Conservation (phyloP, 2,329 filamentous ascomycete genomes). For the Macrophomina phaseolina region DNA sequence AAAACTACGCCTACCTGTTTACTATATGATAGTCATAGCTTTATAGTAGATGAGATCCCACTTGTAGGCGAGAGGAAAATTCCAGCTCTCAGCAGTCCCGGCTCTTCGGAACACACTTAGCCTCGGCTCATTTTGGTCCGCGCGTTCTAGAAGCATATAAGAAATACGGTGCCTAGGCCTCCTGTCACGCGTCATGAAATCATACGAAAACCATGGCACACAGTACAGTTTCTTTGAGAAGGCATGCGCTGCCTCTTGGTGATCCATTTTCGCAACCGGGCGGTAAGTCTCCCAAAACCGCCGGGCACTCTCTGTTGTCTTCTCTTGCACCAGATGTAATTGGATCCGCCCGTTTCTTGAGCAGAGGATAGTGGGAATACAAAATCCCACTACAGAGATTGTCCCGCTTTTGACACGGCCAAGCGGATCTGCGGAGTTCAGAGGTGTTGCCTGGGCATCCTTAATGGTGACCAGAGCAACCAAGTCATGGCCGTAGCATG, state of each 20-base stretch:
- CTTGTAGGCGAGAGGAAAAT: slow-evolving; percentile 5
- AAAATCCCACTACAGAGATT: not conserved
- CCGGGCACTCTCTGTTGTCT: not conserved
- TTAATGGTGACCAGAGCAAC: not conserved
- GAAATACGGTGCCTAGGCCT: not conserved
- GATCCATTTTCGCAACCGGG: not conserved
- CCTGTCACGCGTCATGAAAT: slow-evolving; percentile 1
- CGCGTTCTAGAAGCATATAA: not conserved
- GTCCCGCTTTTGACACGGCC: not conserved
- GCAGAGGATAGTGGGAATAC: not conserved
- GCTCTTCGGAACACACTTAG: not conserved
- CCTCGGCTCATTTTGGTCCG: not conserved
- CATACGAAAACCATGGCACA: slow-evolving; percentile 16
- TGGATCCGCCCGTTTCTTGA: not conserved
- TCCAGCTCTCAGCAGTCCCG: slow-evolving; percentile 10
- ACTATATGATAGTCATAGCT: slow-evolving; percentile 1
- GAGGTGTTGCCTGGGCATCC: not conserved
- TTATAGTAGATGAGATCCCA: slow-evolving; percentile 10
- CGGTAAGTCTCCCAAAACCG: not conserved
- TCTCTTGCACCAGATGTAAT: not conserved
- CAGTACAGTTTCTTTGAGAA: not conserved
- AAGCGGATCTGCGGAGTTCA: not conserved
- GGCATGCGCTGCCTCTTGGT: not conserved
- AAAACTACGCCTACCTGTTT: too few relatives aligned
- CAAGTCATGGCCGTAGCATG: slow-evolving; percentile 8